phyloP scores from a whole-genome alignment of 129 eudicot genomes.

The Erigeron canadensis region DNA sequence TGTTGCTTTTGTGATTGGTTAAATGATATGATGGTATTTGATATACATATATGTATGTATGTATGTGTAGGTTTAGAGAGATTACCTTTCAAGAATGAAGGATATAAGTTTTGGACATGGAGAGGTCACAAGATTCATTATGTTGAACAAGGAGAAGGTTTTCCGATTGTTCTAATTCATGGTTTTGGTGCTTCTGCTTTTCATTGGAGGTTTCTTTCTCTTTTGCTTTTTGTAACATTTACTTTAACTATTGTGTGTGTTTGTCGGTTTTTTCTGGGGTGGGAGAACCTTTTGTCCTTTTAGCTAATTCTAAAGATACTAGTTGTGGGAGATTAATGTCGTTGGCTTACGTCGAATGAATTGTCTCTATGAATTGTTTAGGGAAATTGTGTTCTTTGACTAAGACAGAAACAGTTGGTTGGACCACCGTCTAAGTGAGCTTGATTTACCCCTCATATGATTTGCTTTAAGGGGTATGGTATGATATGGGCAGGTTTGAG shows the following conservation, averaged over 20 bases:
- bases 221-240: constrained; percentile 2
- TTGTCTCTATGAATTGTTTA: background rate
- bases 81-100: constrained; percentile 82
- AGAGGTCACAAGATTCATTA: constrained; percentile 88
- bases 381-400: background rate
- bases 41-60: too few species aligned
- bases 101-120: constrained; percentile 91
- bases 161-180: constrained; percentile 86
- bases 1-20: background rate
- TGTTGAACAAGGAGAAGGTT: constrained; percentile 87
- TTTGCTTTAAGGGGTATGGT: too few species aligned
- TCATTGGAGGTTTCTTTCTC: constrained; percentile 81
- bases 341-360: background rate
- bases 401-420: too few species aligned
- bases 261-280: background rate
- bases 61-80: constrained; percentile 60
- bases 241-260: background rate
- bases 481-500: too few species aligned
- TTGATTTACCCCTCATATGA: too few species aligned
- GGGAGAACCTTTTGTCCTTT: background rate
- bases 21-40: constrained; percentile 1
- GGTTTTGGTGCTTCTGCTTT: constrained; percentile 99
- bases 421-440: too few species aligned
- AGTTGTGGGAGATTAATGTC: constrained; percentile 5
- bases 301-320: constrained; percentile 1